phyloP scores from a whole-genome alignment of 1,284 basidiomycete species.

The Heterobasidion irregulare region DNA sequence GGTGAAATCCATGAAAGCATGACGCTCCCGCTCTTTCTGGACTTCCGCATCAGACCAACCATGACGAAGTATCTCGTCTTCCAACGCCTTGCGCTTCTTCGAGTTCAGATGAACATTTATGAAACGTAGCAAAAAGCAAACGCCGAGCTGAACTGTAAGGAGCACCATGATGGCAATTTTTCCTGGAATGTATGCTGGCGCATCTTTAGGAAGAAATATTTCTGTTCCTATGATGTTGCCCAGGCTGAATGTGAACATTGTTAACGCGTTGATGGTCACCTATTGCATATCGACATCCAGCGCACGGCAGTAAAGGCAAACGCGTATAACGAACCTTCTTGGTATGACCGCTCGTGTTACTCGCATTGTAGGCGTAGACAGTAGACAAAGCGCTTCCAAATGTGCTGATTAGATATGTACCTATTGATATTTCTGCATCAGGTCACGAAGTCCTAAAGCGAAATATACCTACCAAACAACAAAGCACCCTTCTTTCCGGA shows the following conservation, averaged over 20 bases:
- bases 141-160: conserved; percentile 39
- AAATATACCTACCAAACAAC: conserved; percentile 37
- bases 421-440: conserved; percentile 19
- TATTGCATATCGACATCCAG: conserved; percentile 2
- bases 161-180: conserved; percentile 57
- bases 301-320: background rate
- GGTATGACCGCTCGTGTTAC: conserved; percentile 58
- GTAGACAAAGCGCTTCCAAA: conserved; percentile 54
- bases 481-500: conserved; percentile 43
- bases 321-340: conserved; percentile 38
- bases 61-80: conserved; percentile 32
- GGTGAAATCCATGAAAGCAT: conserved; percentile 58
- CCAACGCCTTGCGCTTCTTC: conserved; percentile 36
- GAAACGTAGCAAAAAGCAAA: conserved; percentile 44
- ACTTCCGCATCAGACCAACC: conserved; percentile 54
- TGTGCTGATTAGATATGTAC: conserved; percentile 46
- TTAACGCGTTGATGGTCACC: conserved; percentile 54
- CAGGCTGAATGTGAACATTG: conserved; percentile 45
- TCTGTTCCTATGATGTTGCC: conserved; percentile 57
- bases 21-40: conserved; percentile 43
- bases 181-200: conserved; percentile 53
- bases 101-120: conserved; percentile 49
- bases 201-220: conserved; percentile 55
- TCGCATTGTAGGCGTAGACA: conserved; percentile 60
- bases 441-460: background rate